A percentile compares a stretch with the other conserved stretches of the same genome.
Conservation (phyloP, 73 alveolate genomes). For the Tetrahymena malaccensis region DNA sequence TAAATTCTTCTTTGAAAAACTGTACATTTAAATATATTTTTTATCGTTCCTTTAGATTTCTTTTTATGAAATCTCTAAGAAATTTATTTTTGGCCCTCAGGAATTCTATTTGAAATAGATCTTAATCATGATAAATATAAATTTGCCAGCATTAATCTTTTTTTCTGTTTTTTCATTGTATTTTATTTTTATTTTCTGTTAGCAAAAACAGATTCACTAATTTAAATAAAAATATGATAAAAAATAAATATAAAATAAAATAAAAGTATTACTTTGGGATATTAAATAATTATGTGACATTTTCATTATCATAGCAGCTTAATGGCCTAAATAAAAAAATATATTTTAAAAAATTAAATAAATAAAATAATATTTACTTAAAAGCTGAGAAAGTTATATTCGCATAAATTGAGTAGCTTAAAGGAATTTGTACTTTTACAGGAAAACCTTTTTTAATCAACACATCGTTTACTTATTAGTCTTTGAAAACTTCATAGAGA, state of each 20-base stretch:
- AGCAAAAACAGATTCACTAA: not conserved
- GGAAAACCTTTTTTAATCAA: constrained; percentile 70
- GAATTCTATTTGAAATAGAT: not conserved
- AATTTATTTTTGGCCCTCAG: too few relatives aligned
- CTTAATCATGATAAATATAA: not conserved
- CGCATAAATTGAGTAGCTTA: constrained; percentile 64
- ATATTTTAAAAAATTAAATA: not conserved
- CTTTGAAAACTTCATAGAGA: constrained; percentile 45
- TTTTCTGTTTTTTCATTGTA: not conserved
- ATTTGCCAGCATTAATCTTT: not conserved
- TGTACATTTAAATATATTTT: too few relatives aligned
- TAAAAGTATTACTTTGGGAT: not conserved
- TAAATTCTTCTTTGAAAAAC: too few relatives aligned
- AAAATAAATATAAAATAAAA: not conserved
- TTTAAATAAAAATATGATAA: not conserved
- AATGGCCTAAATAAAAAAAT: not conserved
- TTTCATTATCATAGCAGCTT: not conserved
- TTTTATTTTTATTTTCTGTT: not conserved
- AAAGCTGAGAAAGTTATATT: constrained; percentile 48
- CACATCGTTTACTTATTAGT: constrained; percentile 43
- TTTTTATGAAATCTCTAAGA: too few relatives aligned
- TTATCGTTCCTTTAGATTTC: too few relatives aligned
- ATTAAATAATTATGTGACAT: not conserved
- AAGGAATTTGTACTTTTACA: constrained; percentile 70
- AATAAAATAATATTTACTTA: not conserved